Evolutionary conservation across 2,329 filamentous ascomycete genomes (phyloP).

Genomic region (Aspergillus quadrilineatus): DNA sequence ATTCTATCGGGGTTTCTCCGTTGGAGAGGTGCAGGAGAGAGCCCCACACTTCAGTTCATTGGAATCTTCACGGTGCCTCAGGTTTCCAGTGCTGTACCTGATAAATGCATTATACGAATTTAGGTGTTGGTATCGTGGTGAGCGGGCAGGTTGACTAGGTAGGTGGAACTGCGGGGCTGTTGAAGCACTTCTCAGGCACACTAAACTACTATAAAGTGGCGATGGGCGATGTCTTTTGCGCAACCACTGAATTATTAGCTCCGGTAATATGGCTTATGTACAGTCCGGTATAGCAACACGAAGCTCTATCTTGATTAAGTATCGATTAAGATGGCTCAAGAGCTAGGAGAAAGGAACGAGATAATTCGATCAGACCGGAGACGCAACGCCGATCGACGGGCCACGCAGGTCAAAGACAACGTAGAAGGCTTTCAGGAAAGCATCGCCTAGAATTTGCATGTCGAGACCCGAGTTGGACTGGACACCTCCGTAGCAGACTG

Average conservation of each 20-base stretch:
- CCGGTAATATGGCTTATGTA: constrained; percentile 1
- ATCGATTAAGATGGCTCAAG: constrained; percentile 6
- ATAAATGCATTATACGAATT: too few species aligned
- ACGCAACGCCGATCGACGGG: constrained; percentile 54
- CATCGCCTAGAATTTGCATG: constrained; percentile 61
- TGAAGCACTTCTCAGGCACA: too few species aligned
- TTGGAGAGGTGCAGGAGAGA: background rate
- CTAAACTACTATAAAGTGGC: too few species aligned
- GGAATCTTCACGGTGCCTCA: too few species aligned
- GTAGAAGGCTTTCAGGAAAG: constrained; percentile 60
- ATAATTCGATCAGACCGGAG: constrained; percentile 27
- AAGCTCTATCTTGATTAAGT: constrained; percentile 11
- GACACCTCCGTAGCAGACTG: constrained; percentile 59
- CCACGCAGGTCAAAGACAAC: constrained; percentile 57
- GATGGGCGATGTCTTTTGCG: background rate
- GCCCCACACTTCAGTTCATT: background rate
- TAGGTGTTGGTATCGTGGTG: too few species aligned
- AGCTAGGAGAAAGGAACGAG: background rate
- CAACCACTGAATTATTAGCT: background rate
- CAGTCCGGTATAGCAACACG: background rate
- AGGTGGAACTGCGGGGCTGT: too few species aligned
- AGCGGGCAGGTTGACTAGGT: too few species aligned
- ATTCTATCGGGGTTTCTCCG: constrained; percentile 7
- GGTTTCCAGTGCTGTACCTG: too few species aligned
- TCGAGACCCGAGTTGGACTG: constrained; percentile 57